Evolutionary conservation across 345 rosid genomes (phyloP).

Genomic region (Erucastrum elatum): DNA sequence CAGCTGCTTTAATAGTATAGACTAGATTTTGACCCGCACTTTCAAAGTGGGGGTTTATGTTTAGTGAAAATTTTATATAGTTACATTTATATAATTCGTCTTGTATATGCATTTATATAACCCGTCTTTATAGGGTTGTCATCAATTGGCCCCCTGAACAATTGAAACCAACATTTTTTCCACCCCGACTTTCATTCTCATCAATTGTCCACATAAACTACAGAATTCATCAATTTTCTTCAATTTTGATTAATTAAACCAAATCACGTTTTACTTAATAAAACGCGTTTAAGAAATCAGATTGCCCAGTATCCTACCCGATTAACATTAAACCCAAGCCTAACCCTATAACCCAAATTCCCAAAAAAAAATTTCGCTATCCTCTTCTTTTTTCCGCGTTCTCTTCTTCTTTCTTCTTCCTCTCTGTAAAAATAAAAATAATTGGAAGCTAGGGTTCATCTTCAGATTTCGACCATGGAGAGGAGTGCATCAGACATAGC

Average conservation of each 20-base stretch:
- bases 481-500: neutral
- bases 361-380: neutral
- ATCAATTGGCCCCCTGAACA: neutral
- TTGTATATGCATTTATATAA: no score
- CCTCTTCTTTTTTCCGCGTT: no score
- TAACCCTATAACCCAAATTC: neutral
- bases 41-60: no score
- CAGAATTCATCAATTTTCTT: neutral
- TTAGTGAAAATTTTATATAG: no score
- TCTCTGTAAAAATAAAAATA: neutral
- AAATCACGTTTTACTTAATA: neutral
- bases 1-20: no score
- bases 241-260: neutral
- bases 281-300: neutral
- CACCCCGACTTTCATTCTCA: neutral
- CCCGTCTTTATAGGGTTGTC: no score
- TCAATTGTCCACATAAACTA: neutral
- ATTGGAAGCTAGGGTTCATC: neutral
- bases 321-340: neutral
- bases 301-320: neutral
- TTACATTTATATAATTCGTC: no score
- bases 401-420: neutral
- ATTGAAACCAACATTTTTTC: neutral
- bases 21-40: no score
- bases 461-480: neutral